Evolutionary conservation across 352 stramenopile genomes (phyloP).

Genomic region (Aphanomyces stellatus): DNA sequence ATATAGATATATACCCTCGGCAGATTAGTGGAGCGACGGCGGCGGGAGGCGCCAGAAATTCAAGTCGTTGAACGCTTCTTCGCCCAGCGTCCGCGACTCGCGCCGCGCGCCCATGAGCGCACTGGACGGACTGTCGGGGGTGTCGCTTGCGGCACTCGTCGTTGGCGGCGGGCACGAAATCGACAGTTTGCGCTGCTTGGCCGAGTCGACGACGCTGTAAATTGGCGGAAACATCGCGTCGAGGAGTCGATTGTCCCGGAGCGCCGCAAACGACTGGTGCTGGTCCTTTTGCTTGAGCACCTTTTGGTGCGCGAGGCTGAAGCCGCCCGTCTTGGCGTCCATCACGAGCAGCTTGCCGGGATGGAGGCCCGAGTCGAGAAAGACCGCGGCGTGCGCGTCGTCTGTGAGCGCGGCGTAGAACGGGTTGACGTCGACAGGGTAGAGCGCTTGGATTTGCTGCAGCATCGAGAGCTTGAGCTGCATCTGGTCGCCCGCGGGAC

Average conservation of each 20-base stretch:
- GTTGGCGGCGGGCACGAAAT: too few relatives aligned
- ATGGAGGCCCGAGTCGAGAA: constrained; percentile 69
- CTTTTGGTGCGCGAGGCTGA: constrained; percentile 41
- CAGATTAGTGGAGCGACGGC: constrained; percentile 25
- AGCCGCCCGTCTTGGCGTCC: constrained; percentile 38
- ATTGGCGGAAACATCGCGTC: constrained; percentile 75
- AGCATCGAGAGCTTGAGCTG: constrained; percentile 65
- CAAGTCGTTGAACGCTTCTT: constrained; percentile 81
- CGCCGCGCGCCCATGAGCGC: too few relatives aligned
- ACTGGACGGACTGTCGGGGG: constrained; percentile 37
- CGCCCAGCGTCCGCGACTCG: too few relatives aligned
- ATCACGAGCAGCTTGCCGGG: constrained; percentile 67
- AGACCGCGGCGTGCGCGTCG: constrained; percentile 40
- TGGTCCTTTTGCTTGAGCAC: constrained; percentile 46
- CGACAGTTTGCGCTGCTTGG: constrained; percentile 26
- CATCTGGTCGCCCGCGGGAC: constrained; percentile 37
- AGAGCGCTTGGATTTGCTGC: constrained; percentile 49
- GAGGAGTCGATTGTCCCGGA: constrained; percentile 32
- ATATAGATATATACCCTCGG: not conserved
- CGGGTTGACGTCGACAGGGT: constrained; percentile 64
- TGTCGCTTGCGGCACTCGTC: constrained; percentile 30
- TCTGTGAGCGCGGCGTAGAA: constrained; percentile 73
- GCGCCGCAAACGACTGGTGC: constrained; percentile 53
- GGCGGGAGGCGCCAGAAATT: constrained; percentile 80
- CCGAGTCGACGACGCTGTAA: constrained; percentile 24